These are phyloP conservation scores for Ceratocystis variospora DNA, from an alignment of 2,329 filamentous ascomycete genomes.

Conservation along the genomic window DNA sequence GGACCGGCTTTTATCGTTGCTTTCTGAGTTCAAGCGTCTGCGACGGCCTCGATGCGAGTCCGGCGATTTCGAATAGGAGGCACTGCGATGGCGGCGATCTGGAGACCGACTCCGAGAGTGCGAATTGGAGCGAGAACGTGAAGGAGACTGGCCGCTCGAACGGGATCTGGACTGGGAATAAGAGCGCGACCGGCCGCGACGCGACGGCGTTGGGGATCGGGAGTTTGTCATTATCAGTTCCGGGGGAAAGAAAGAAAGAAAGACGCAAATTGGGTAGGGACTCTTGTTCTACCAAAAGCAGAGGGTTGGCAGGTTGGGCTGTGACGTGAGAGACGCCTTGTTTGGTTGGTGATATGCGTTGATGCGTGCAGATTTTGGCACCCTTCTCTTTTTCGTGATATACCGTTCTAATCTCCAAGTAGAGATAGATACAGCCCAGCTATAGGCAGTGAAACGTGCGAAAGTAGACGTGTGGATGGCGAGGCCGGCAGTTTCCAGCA, in stretches of 20 bases:
- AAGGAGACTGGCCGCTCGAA: constrained; percentile 20
- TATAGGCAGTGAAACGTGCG: no score
- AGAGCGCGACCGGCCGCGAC: constrained; percentile 17
- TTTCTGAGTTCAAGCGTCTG: neutral
- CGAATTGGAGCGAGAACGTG: neutral
- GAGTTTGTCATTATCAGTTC: neutral
- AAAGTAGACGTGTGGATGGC: no score
- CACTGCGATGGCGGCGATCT: neutral
- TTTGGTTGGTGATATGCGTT: no score
- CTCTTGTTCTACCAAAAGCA: neutral
- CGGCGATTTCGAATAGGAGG: neutral
- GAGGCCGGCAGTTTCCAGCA: neutral
- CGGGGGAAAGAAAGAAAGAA: no score
- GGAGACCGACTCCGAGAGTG: neutral
- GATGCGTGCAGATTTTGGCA: no score
- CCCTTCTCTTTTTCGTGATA: no score
- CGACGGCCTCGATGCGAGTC: neutral
- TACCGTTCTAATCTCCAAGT: no score
- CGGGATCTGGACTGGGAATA: constrained; percentile 22
- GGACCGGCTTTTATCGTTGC: constrained; percentile 25
- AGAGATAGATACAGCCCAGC: no score
- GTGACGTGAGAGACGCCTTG: no score
- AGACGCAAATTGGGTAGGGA: neutral
- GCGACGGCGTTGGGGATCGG: constrained; percentile 9
- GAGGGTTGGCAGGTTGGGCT: neutral